Percentiles rank a stretch among this genome's conserved stretches.
phyloP scores from a whole-genome alignment of 495 filamentous ascomycete species.

The Penicillium antarcticum region DNA sequence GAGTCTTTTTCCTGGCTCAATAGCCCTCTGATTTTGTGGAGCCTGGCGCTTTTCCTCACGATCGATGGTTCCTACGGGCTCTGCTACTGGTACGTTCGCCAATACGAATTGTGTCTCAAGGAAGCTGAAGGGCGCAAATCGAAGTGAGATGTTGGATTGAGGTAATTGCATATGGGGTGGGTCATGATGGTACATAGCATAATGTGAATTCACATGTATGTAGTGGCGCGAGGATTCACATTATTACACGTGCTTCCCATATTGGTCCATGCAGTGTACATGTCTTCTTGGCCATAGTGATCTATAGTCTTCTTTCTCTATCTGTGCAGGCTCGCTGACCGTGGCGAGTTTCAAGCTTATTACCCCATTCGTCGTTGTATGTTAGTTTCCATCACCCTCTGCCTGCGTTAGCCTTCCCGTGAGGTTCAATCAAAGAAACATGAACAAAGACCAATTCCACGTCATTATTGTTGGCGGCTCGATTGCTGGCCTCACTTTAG shows the following conservation, averaged over 20 bases:
- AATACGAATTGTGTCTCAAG: neutral
- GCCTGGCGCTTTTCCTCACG: neutral
- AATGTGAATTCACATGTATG: neutral
- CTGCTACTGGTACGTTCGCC: neutral
- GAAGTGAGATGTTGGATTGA: neutral
- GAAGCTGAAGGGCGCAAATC: neutral
- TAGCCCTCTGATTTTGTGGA: neutral
- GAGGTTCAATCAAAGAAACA: neutral
- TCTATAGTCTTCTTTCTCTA: neutral
- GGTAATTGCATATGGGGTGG: neutral
- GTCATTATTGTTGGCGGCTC: conserved; percentile 53
- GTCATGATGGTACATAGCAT: neutral
- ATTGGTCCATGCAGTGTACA: neutral
- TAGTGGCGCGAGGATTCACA: neutral
- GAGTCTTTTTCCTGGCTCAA: conserved; percentile 1
- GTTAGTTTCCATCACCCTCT: neutral
- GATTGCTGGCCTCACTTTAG: conserved; percentile 45
- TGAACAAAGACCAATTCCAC: conserved; percentile 1
- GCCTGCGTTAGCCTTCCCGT: neutral
- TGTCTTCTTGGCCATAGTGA: neutral
- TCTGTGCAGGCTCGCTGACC: neutral
- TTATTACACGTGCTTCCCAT: neutral
- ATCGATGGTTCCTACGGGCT: neutral
- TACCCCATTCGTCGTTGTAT: neutral
- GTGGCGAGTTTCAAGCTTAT: neutral